phyloP scores from a whole-genome alignment of 2,329 filamentous ascomycete genomes.

The Thelonectria discophora region DNA sequence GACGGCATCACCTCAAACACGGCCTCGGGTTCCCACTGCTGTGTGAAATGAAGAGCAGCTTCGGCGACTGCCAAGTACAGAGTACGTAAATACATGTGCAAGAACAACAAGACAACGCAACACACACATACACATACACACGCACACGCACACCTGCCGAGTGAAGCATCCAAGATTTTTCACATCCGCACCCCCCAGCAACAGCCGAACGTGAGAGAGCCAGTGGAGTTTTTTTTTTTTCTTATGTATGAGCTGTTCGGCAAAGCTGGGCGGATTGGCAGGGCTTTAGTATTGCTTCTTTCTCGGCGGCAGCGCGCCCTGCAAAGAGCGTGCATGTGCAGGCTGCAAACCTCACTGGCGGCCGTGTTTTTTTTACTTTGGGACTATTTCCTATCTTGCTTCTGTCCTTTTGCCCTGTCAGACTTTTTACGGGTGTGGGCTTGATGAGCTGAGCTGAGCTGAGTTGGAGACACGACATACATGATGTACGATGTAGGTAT shows the following conservation, averaged over 20 bases:
- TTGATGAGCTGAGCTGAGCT: slow-evolving; percentile 17
- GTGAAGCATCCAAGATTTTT: background rate
- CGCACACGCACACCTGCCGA: background rate
- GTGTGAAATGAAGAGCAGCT: no score
- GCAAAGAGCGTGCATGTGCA: slow-evolving; percentile 26
- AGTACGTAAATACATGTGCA: no score
- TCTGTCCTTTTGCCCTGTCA: background rate
- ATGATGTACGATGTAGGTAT: no score
- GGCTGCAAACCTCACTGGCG: slow-evolving; percentile 13
- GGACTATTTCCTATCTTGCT: slow-evolving; percentile 18
- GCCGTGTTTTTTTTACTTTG: slow-evolving; percentile 29
- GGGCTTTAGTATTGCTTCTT: background rate
- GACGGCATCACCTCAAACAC: background rate
- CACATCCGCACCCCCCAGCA: slow-evolving; percentile 14
- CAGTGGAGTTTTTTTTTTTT: slow-evolving; percentile 20
- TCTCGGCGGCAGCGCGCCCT: background rate
- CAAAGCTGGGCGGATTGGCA: slow-evolving; percentile 17
- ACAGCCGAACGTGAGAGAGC: slow-evolving; percentile 16
- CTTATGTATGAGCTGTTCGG: slow-evolving; percentile 11
- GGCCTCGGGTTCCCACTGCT: no score
- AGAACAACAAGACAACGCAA: no score
- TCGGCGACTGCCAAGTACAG: no score
- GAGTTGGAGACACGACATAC: no score
- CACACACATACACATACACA: no score
- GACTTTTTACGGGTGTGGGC: no score